Percentiles rank a stretch among this genome's conserved stretches.
phyloP scores from a whole-genome alignment of 306 rosid species.

The Cucurbita ficifolia region DNA sequence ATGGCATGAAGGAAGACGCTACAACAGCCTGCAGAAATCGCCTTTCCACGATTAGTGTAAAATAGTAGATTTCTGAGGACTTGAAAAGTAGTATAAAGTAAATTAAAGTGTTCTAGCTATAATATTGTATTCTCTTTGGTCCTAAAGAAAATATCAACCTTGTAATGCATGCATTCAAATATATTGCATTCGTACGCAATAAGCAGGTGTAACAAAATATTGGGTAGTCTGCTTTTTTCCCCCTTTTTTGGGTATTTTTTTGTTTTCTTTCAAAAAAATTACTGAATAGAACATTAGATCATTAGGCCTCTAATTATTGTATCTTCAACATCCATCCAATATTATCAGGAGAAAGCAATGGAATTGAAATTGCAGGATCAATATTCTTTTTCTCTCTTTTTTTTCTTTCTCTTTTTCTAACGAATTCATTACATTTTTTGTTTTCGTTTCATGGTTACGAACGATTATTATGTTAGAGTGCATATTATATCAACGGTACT shows the following conservation, averaged over 20 bases:
- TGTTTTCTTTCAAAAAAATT: background rate
- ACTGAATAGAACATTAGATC: background rate
- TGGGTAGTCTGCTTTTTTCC: background rate
- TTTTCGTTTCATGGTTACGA: background rate
- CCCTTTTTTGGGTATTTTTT: background rate
- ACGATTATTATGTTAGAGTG: background rate
- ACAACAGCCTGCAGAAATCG: background rate
- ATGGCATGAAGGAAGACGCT: slow-evolving; percentile 10
- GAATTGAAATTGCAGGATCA: background rate
- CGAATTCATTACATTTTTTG: background rate
- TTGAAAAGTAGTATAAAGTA: slow-evolving; percentile 1
- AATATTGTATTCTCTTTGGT: slow-evolving; percentile 3
- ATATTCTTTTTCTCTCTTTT: background rate
- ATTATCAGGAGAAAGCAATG: background rate
- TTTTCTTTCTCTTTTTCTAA: background rate
- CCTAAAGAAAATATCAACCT: slow-evolving; percentile 6
- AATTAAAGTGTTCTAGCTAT: background rate
- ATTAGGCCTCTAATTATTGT: background rate
- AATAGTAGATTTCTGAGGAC: slow-evolving; percentile 17
- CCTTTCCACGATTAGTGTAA: slow-evolving; percentile 13
- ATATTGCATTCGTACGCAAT: slow-evolving; percentile 19
- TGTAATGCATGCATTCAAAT: slow-evolving; percentile 15
- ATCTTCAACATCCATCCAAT: background rate
- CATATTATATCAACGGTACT: too few relatives aligned
- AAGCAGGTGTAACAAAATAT: slow-evolving; percentile 11